Percentiles rank a stretch among this genome's conserved stretches.
These are phyloP conservation scores for Mycosphaerella arachidis DNA, from an alignment of 2,329 filamentous ascomycete species.

Conservation along the genomic window DNA sequence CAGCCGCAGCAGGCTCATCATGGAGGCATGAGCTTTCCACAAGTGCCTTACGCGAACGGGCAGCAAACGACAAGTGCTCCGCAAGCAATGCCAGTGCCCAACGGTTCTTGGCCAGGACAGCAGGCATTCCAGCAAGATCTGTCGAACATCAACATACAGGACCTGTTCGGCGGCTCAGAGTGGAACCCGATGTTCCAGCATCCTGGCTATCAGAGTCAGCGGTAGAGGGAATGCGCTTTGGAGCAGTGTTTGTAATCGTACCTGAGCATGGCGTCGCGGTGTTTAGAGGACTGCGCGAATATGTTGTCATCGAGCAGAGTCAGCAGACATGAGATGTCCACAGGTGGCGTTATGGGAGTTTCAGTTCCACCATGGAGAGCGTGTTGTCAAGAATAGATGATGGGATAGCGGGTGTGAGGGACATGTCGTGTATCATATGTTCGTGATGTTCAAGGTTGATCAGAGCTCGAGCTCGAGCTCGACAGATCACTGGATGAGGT, in stretches of 20 bases:
- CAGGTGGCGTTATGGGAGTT: not conserved
- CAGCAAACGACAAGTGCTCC: slow-evolving; percentile 15
- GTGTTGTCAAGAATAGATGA: not conserved
- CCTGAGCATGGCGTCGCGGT: not conserved
- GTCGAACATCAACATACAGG: slow-evolving; percentile 34
- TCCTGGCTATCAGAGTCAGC: slow-evolving; percentile 17
- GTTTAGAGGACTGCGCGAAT: not conserved
- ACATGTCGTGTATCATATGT: not conserved
- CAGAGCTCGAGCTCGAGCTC: not conserved
- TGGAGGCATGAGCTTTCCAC: slow-evolving; percentile 15
- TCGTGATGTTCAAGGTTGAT: not conserved
- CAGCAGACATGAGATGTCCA: not conserved
- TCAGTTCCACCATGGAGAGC: not conserved
- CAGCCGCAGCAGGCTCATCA: slow-evolving; percentile 24
- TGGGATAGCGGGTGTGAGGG: not conserved
- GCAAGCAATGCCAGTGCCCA: slow-evolving; percentile 13
- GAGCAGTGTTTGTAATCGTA: not conserved
- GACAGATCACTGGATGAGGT: not conserved
- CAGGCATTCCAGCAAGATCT: slow-evolving; percentile 25
- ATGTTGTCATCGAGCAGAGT: not conserved
- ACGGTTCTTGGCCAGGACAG: slow-evolving; percentile 18
- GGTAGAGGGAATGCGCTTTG: not conserved
- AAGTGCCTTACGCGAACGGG: slow-evolving; percentile 20
- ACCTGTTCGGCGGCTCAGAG: slow-evolving; percentile 36
- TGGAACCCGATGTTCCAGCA: slow-evolving; percentile 32